Base-by-base conservation (phyloP, 139 green algal genomes). In the Astrephomene gubernaculifera region DNA sequence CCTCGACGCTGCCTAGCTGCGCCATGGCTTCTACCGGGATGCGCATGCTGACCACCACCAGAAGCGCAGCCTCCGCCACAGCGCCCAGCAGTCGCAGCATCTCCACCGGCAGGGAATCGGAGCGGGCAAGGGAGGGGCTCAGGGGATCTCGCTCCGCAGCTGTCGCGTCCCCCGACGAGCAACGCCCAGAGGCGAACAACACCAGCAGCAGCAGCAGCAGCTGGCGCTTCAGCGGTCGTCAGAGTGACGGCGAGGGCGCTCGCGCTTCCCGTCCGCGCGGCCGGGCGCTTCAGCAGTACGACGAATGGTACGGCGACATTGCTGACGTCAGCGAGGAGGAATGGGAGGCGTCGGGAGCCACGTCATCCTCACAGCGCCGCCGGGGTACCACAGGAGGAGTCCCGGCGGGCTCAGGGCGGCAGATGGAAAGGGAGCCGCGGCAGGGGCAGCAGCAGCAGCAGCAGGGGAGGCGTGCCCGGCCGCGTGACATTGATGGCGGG, bases 391-490 rank as follows among this genome's bases (percentile, higher is more conserved):
- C n/a, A n/a, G n/a, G n/a, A n/a, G n/a, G n/a, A n/a, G 49, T 57
- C 49, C 49, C 17, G 49, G 49, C 49, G 49, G 49, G 14, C 17
- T 12, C 14, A 57, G 57, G 17, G n/a, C 31, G 14, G 7, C 63
- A 10, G 31, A 21, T 9, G 9, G 21, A 9, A 21, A 41, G 31
- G 63, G n/a, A 10, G n/a, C n/a, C n/a, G n/a, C n/a, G n/a, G 31
- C 52, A 70, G 73, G 6, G 38, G 52, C 53, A 69, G 73, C 49
- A 69, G 53, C 73, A 53, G 52, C 31, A 41, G 52, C 49, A 52
- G 49, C 45, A 81, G 53, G 33, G 31, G 60, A 2, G 31, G 31
- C 8, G 45, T 70, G 14, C 14, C 25, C 12, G 36, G 41, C 36
- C 6, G 73, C n/a, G 29, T n/a, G n/a, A n/a, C n/a, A n/a, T n/a